A percentile compares a stretch with the other conserved stretches of the same genome.
phyloP scores from a whole-genome alignment of 106 monocot genomes.

The Platanthera zijinensis region DNA sequence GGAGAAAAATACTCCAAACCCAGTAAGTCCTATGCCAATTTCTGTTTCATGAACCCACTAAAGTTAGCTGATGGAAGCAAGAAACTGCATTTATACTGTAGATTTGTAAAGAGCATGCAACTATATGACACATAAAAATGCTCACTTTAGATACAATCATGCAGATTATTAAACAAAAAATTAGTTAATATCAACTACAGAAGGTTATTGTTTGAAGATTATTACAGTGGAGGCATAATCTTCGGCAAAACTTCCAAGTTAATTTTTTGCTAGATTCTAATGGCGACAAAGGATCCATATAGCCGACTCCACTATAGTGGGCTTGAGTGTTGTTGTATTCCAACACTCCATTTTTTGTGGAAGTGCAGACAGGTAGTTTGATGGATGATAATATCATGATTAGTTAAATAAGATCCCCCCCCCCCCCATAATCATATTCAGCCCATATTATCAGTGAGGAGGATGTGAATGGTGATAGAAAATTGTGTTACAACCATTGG shows the following conservation, averaged over 20 bases:
- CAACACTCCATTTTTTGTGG: no score
- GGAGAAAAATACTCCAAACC: slow-evolving; percentile 87
- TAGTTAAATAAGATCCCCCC: no score
- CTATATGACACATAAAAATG: background rate
- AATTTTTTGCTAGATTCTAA: background rate
- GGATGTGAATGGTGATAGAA: no score
- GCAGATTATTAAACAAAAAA: background rate
- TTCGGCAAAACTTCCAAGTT: background rate
- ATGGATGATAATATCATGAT: no score
- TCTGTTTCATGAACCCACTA: slow-evolving; percentile 24
- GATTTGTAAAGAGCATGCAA: background rate
- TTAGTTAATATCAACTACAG: background rate
- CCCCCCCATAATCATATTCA: no score
- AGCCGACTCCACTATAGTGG: no score
- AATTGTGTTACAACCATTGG: no score
- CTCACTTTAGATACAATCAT: background rate
- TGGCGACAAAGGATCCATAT: no score
- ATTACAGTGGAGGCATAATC: background rate
- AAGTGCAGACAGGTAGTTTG: no score
- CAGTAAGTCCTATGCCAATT: slow-evolving; percentile 84
- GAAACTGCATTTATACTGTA: background rate
- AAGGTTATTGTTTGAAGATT: background rate
- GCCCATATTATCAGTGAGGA: no score
- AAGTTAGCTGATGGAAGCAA: background rate
- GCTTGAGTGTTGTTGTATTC: no score